phyloP scores from a whole-genome alignment of 176 grass and related monocot species.

The Carex scoparia region DNA sequence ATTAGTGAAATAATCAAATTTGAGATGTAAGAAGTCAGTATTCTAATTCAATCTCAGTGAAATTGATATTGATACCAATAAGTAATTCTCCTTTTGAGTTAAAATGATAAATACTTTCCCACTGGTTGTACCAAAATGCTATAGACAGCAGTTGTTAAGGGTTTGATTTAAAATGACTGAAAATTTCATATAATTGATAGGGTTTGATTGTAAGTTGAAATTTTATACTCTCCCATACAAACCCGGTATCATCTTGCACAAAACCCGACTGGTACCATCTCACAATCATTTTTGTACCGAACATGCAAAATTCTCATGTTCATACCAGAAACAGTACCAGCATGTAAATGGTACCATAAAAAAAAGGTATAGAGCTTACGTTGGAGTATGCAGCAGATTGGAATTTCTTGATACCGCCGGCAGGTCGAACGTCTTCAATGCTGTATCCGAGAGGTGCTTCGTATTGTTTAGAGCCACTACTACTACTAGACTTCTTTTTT shows the following conservation, averaged over 20 bases:
- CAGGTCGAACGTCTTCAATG: slow-evolving; percentile 92
- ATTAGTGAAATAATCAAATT: slow-evolving; percentile 24
- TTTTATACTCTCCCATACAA: background rate
- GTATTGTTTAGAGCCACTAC: slow-evolving; percentile 52
- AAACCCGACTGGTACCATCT: background rate
- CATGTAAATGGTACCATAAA: background rate
- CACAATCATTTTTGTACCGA: background rate
- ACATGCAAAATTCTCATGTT: background rate
- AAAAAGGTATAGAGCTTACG: slow-evolving; percentile 38
- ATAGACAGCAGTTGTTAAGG: background rate
- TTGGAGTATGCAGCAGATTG: slow-evolving; percentile 99
- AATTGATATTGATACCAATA: background rate
- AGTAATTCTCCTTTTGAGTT: background rate
- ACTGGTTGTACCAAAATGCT: background rate
- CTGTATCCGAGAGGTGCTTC: slow-evolving; percentile 93
- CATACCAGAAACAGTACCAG: background rate
- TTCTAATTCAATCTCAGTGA: background rate
- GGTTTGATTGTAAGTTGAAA: background rate
- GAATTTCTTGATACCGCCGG: slow-evolving; percentile 95
- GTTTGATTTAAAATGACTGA: background rate
- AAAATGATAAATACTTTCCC: background rate
- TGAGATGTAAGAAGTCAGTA: background rate
- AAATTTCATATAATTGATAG: background rate
- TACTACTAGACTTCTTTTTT: slow-evolving; percentile 72
- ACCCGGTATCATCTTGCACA: background rate